Evolutionary conservation across 1,139 yeast genomes (phyloP), one percentile per base, ranked within the genome.

Genomic region (Candida sanyaensis): DNA sequence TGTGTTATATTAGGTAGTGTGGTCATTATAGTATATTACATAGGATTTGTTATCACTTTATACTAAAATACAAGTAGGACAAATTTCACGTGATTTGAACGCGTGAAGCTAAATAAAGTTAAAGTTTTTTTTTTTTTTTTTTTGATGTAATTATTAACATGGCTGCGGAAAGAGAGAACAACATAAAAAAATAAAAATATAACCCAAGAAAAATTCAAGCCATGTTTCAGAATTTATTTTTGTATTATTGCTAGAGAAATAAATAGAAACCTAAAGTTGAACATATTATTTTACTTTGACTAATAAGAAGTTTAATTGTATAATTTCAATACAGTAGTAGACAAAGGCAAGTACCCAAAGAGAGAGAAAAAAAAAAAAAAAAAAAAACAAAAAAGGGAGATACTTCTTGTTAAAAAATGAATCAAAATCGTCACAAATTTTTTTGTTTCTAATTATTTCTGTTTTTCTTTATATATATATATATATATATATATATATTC

Each of bases 1-100:
- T 43, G 55, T n/a, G 5, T 51, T 5, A 21, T 55, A 3, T 48
- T 65, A 43, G 63, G 58, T 10, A 23, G 45, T 1, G 21, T 54
- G 5, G 61, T 64, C 8, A 51, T 59, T 8, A 23, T 48, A 10
- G 48, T 65, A 6, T 65, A 66, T 46, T 56, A 57, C 44, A 29
- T 60, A 41, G 60, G 58, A 11, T 61, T 61, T 46, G 56, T 53
- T 38, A 45, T 51, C 27, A 51, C 55, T 31, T 44, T 51, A 45
- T 52, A 46, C 41, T 38, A 23, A 26, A 34, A n/a, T 8, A 10
- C 38, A 34, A 6, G 2, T 6, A 31, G 33, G 13, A 31, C 13
- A 11, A 17, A 17, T 17, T 17, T 17, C 21, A 17, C 21, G 21
- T 17, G 21, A 17, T 17, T 17, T 17, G 21, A 17, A 17, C 21